Evolutionary conservation across 306 rosid species (phyloP), one percentile per base, ranked within the genome.

Genomic region (Fragaria iinumae): DNA sequence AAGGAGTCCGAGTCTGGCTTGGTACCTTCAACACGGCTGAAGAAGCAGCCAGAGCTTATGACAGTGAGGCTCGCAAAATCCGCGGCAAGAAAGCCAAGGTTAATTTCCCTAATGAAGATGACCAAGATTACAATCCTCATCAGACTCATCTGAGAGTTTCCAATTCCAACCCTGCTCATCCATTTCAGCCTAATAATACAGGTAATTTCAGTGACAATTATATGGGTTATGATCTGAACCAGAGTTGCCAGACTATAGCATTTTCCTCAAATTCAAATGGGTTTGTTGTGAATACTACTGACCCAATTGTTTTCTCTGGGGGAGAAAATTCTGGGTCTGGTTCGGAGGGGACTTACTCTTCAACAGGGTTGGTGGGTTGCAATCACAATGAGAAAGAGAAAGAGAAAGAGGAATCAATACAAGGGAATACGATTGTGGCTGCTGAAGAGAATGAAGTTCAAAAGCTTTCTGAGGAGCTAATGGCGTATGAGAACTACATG

Each of bases 11-110:
- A 3, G 98, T 94, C 64, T 92, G 97, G 98, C 86, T 94, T 5
- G 98, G 98, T 4, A 91, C 98, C 21, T 94, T 94, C 86, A 87
- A 87, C 86, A 92, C 98, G 1, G 91, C 97, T 0, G 97, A 88
- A 81, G 98, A 94, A 80, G 98, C 98, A 14, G 98, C 98, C 12
- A 83, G 97, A 49, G 98, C 98, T 78, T 94, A 94, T 53, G 98
- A 94, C 69, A 81, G 85, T 12, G 98, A 90, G 38, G 97, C 97
- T 74, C 90, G 98, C 11, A 88, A 80, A 76, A 94, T 94, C 71
- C 98, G 97, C 1, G 97, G 98, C 41, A 88, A 85, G 79, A 92
- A 94, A 68, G 98, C 97, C 25, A 94, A 94, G 80, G 96, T 94
- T 25, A 94, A 94, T 80, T 94, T 94, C 72, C 97, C 96, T 43